Conservation (phyloP, 2,329 filamentous ascomycete species). For the Ascochyta fabae region DNA sequence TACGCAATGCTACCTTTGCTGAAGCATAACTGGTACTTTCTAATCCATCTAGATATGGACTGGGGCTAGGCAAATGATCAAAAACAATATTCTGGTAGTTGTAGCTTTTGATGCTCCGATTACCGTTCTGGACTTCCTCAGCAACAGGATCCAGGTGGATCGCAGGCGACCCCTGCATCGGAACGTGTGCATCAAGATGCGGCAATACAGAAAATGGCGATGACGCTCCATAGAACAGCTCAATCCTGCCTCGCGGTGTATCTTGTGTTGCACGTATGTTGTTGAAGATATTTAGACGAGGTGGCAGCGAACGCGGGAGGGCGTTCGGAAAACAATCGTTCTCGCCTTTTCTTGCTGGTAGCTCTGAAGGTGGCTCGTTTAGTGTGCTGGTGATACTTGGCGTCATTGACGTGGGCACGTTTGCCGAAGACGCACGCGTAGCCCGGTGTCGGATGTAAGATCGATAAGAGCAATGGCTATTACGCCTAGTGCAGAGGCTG, state of each 20-base stretch:
- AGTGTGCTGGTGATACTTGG: neutral
- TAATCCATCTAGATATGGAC: neutral
- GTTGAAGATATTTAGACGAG: conserved; percentile 14
- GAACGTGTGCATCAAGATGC: conserved; percentile 16
- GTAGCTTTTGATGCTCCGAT: conserved; percentile 12
- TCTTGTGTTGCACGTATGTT: conserved; percentile 16
- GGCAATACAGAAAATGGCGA: conserved; percentile 14
- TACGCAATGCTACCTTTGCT: conserved; percentile 10
- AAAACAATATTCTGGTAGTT: conserved; percentile 17
- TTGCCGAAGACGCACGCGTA: neutral
- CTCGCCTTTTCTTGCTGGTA: neutral
- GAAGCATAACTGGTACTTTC: conserved; percentile 3
- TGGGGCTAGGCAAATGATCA: conserved; percentile 6
- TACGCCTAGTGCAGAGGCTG: conserved; percentile 2
- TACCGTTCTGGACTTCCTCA: conserved; percentile 8
- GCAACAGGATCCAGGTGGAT: neutral
- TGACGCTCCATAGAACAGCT: conserved; percentile 16
- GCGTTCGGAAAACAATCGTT: neutral
- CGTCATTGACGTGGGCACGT: neutral
- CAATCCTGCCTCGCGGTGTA: conserved; percentile 5
- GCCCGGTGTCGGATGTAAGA: conserved; percentile 7
- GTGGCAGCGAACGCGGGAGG: conserved; percentile 7
- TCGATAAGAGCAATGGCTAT: conserved; percentile 10
- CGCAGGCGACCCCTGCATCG: conserved; percentile 4
- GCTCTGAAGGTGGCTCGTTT: neutral